Base-by-base conservation (phyloP, 768 basidiomycete species). In the Russula foetens region DNA sequence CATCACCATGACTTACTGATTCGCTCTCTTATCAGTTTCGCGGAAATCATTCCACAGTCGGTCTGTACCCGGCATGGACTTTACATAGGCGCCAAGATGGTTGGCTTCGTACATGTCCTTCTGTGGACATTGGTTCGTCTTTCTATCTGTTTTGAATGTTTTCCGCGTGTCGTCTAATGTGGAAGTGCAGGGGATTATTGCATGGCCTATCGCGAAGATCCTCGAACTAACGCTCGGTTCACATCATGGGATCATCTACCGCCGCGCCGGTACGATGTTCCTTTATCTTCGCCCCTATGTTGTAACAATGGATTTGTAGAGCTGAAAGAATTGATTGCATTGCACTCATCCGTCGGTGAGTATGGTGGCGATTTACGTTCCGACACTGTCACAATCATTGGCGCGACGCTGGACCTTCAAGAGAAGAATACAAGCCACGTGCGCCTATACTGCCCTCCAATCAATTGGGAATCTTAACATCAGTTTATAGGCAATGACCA, bases 1-100 rank as follows among this genome's bases (percentile, higher is more conserved):
- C n/a, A 9, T 35, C 26, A 4, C 11, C 4, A 6, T 14, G 3
- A 24, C 31, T 26, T 19, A 24, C 45, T 47, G 49, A 58, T 45
- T 19, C 21, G 35, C 44, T 50, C 2, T 55, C 35, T 54, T 3
- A 33, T 23, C 64, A 94, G 91, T 60, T 95, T 94, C 70, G 76
- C 92, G 26, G 92, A 95, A 74, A 91, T 95, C 64, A 94, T 95
- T 63, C 92, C 92, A 0, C 92, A 96, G 69, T 90, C 90, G 1
- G 76, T 95, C n/a, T 96, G 90, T 72, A 90, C 90, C 23, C 87
- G 92, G 39, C 87, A 92, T 75, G 93, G 93, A 23, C 80, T 95
- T 5, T 90, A 87, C 66, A 81, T 96, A 48, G 92, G 92, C 38
- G 90, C 92, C 9, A 89, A 90, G 68, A 89, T 91, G 86, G 92